Evolutionary conservation across 2,329 filamentous ascomycete genomes (phyloP).

Genomic region (Epichloe gansuensis): DNA sequence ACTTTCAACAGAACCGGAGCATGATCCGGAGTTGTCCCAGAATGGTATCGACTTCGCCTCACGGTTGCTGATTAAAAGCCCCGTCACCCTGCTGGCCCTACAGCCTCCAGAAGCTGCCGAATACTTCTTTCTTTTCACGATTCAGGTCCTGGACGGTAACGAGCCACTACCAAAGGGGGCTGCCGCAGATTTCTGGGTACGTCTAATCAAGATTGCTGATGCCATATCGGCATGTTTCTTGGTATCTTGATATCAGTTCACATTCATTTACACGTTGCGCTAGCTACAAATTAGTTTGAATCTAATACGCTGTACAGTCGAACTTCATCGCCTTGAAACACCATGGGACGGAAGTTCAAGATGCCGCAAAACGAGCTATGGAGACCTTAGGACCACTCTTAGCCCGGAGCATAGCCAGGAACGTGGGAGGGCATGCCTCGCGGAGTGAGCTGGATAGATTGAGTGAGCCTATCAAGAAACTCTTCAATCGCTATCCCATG

Average conservation of each 20-base stretch:
- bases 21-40: conserved; percentile 60
- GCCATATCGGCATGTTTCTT: not conserved
- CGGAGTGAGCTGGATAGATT: conserved; percentile 62
- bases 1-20: conserved; percentile 44
- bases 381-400: conserved; percentile 48
- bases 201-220: conserved; percentile 10
- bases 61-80: conserved; percentile 47
- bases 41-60: conserved; percentile 61
- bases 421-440: conserved; percentile 54
- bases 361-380: conserved; percentile 36
- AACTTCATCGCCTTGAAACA: conserved; percentile 38
- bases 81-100: conserved; percentile 46
- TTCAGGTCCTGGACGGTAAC: conserved; percentile 55
- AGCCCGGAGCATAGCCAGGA: conserved; percentile 45
- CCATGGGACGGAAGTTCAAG: conserved; percentile 28
- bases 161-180: conserved; percentile 66
- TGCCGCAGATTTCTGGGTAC: conserved; percentile 63
- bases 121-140: conserved; percentile 57
- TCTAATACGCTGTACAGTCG: conserved; percentile 25
- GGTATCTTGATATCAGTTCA: not conserved
- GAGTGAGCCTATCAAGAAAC: conserved; percentile 56
- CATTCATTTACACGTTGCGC: not conserved
- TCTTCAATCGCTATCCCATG: conserved; percentile 42
- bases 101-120: conserved; percentile 45
- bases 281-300: not conserved